Percentiles rank a stretch among this genome's conserved stretches.
Conservation (phyloP, 148 eudicot genomes). For the Nepenthes gracilis region DNA sequence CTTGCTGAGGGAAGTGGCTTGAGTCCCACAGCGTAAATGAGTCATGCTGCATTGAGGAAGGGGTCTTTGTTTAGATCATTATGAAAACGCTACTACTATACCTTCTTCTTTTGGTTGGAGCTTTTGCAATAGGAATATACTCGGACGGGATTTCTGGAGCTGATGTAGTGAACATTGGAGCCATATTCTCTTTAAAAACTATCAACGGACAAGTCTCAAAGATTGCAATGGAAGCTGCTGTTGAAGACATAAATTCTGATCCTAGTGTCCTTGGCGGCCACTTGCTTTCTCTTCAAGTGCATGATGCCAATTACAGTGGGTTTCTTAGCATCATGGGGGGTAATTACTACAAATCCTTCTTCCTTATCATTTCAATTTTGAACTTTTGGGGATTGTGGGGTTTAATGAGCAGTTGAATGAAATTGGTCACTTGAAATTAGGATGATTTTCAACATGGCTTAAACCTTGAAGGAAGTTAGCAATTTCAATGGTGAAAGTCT, state of each 20-base stretch:
- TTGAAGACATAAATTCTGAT: conserved; percentile 49
- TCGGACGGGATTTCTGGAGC: conserved; percentile 5
- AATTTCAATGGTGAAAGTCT: too few species aligned
- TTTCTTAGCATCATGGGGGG: conserved; percentile 57
- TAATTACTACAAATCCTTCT: conserved; percentile 8
- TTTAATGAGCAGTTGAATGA: too few species aligned
- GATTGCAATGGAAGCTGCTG: conserved; percentile 50
- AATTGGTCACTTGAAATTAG: too few species aligned
- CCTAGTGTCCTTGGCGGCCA: conserved; percentile 39
- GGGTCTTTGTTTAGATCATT: not conserved
- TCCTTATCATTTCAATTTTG: too few species aligned
- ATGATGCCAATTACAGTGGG: conserved; percentile 45
- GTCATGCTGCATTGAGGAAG: too few species aligned
- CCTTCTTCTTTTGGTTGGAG: conserved; percentile 19
- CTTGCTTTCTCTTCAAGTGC: conserved; percentile 26
- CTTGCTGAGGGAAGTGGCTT: too few species aligned
- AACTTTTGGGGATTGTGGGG: too few species aligned
- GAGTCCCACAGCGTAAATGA: too few species aligned
- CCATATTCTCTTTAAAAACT: conserved; percentile 35
- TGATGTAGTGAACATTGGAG: conserved; percentile 33
- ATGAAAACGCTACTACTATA: not conserved
- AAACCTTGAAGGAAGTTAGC: too few species aligned
- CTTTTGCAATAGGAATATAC: conserved; percentile 7
- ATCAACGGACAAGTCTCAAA: conserved; percentile 34
- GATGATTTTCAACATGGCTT: too few species aligned